Conservation (phyloP, 1,284 basidiomycete genomes). For the Microbotryum silenes-acaulis region DNA sequence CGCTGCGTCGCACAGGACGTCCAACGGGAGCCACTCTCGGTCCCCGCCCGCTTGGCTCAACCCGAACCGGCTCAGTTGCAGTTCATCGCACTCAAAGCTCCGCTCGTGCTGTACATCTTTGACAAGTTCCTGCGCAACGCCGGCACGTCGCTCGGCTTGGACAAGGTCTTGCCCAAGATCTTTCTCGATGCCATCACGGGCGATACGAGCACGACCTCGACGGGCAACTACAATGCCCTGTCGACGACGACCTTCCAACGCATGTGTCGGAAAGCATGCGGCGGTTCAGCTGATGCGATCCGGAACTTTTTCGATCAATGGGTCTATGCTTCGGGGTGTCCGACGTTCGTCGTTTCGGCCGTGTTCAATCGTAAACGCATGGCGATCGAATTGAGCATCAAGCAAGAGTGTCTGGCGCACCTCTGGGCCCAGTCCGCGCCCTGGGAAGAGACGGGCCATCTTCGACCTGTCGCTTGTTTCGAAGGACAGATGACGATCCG, state of each 20-base stretch:
- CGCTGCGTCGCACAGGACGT: constrained; percentile 83
- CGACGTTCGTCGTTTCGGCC: constrained; percentile 78
- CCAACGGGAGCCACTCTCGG: constrained; percentile 85
- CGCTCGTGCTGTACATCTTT: constrained; percentile 89
- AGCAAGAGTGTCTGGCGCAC: constrained; percentile 74
- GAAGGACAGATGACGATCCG: constrained; percentile 98
- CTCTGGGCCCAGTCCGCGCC: constrained; percentile 55
- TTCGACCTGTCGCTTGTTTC: constrained; percentile 67
- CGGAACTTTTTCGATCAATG: constrained; percentile 91
- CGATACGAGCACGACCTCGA: constrained; percentile 48
- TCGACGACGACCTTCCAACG: constrained; percentile 86
- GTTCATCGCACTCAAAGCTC: constrained; percentile 92
- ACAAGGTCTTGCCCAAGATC: constrained; percentile 88
- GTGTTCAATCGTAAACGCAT: constrained; percentile 97
- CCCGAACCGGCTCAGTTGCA: constrained; percentile 66
- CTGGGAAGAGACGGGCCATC: constrained; percentile 58
- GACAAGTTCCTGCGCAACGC: constrained; percentile 89
- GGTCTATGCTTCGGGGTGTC: constrained; percentile 97
- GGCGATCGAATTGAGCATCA: constrained; percentile 90
- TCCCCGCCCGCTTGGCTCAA: constrained; percentile 72
- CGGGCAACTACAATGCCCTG: constrained; percentile 55
- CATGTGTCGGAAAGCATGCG: constrained; percentile 84
- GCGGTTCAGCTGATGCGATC: constrained; percentile 51
- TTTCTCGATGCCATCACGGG: constrained; percentile 91
- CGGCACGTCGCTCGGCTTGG: constrained; percentile 86